phyloP scores from a whole-genome alignment of 1,284 basidiomycete genomes.

The Ceratobasidium theobromae region DNA sequence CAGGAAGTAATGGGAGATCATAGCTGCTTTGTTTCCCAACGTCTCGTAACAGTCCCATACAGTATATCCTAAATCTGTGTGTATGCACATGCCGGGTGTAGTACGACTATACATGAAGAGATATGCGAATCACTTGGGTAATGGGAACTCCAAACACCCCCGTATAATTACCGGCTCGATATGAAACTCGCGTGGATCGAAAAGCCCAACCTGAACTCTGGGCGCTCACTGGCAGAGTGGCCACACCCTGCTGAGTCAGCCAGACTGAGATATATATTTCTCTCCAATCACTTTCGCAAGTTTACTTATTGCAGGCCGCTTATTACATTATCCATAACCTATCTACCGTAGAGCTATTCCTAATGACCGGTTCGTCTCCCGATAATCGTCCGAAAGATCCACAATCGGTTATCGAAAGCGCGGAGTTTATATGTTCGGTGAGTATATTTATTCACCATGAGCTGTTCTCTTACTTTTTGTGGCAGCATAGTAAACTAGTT shows the following conservation, averaged over 20 bases:
- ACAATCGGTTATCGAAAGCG: constrained; percentile 19
- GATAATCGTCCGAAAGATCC: constrained; percentile 10
- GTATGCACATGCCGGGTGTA: no score
- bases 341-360: not conserved
- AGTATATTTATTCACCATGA: not conserved
- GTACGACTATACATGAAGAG: no score
- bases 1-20: not conserved
- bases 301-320: no score
- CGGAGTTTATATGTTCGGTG: constrained; percentile 9
- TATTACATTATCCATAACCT: not conserved
- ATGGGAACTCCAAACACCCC: no score
- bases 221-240: no score
- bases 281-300: not conserved
- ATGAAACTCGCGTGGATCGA: no score
- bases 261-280: not conserved
- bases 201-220: no score
- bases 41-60: no score
- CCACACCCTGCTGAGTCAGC: constrained; percentile 19
- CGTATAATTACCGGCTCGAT: no score
- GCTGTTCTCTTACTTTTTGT: not conserved
- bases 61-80: no score
- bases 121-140: no score
- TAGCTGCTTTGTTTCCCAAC: no score
- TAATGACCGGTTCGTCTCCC: constrained; percentile 1
- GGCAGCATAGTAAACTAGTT: constrained; percentile 15